Evolutionary conservation across 116 monocot genomes (phyloP), one percentile per base, ranked within the genome.

Genomic region (Posidonia oceanica): DNA sequence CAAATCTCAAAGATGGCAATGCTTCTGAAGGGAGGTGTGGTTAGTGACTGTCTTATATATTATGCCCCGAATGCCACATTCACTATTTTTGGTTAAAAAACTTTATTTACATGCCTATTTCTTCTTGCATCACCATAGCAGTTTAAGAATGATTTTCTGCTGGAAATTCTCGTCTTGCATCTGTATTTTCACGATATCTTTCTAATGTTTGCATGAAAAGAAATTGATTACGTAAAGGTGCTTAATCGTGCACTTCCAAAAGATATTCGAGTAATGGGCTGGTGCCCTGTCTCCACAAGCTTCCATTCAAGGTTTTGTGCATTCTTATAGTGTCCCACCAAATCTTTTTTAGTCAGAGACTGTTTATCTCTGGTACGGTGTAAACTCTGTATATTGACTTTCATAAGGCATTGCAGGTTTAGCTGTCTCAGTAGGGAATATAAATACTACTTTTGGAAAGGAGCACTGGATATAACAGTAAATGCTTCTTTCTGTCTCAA

Each of bases 171-270:
- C 18, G 60, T 60, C 29, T 22, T 60, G 60, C 6, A 21, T 60
- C 60, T 22, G 21, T 22, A 22, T 22, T 60, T 10, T 29, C 18
- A 60, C 39, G n/a, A n/a, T 42, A 40, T 73, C 38, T 70, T 70
- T 14, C 13, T 17, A 36, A 37, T 70, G 37, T 15, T 63, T 53
- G 13, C 82, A 88, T 88, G 75, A 60, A 74, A 76, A 56, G 89
- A 97, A 79, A 97, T 97, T 61, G 91, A 92, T 79, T 97, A 97
- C 75, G 97, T 87, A 21, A 87, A 70, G 80, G 89, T 97, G 53
- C 71, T 97, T 61, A 97, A 97, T 67, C 85, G 80, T 72, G 83
- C 82, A 5, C 89, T 97, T 59, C 92, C 92, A 75, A 77, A 78
- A 39, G 97, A 97, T 79, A 89, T 97, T 70, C 85, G 97, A 39